phyloP scores from a whole-genome alignment of 768 basidiomycete genomes.

The Lanmaoa rubissima region DNA sequence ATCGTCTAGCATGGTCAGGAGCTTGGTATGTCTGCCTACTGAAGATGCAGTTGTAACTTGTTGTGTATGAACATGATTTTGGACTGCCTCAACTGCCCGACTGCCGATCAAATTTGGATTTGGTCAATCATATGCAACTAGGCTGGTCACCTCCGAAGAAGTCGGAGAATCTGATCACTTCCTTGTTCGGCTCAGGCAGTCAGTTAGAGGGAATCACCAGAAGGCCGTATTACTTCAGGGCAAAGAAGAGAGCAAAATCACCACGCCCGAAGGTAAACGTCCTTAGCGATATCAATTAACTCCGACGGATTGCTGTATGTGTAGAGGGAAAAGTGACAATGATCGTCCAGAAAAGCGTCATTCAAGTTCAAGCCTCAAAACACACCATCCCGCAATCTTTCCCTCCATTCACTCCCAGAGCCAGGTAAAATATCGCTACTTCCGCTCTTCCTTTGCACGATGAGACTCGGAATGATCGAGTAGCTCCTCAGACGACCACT shows the following conservation, averaged over 20 bases:
- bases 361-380: slow-evolving; percentile 27
- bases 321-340: background rate
- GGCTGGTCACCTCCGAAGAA: background rate
- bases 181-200: background rate
- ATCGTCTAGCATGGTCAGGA: too few relatives aligned
- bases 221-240: too few relatives aligned
- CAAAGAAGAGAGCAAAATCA: background rate
- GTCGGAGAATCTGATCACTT: background rate
- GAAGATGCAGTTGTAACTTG: too few relatives aligned
- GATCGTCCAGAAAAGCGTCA: background rate
- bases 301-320: background rate
- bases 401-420: slow-evolving; percentile 57
- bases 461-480: slow-evolving; percentile 65
- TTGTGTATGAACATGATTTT: too few relatives aligned
- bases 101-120: too few relatives aligned
- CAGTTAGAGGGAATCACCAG: too few relatives aligned
- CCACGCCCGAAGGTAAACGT: background rate
- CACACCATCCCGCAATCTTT: slow-evolving; percentile 46
- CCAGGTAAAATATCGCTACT: slow-evolving; percentile 53
- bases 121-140: too few relatives aligned
- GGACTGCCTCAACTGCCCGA: too few relatives aligned
- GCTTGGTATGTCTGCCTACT: too few relatives aligned
- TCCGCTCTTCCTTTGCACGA: slow-evolving; percentile 60
- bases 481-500: slow-evolving; percentile 55
- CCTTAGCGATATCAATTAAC: background rate